phyloP scores from a whole-genome alignment of 2,329 filamentous ascomycete genomes.

The Trichoderma koningiopsis region DNA sequence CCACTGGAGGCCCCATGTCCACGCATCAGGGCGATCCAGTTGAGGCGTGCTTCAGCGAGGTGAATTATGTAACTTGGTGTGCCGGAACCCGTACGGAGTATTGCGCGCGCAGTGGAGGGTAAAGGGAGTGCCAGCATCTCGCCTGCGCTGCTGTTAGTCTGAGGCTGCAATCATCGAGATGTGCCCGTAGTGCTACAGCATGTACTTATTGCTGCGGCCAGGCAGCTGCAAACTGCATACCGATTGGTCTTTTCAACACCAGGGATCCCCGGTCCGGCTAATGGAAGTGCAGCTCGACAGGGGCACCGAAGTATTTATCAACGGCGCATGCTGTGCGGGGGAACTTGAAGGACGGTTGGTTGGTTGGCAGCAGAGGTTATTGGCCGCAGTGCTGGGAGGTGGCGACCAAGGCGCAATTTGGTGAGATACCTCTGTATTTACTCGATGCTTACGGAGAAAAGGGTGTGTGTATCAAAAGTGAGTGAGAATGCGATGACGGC shows the following conservation, averaged over 20 bases:
- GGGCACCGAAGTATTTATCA: constrained; percentile 10
- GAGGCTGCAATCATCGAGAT: background rate
- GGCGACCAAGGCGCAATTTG: background rate
- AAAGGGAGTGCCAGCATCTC: background rate
- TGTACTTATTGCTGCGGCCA: background rate
- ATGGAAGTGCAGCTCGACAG: constrained; percentile 2
- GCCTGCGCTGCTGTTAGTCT: background rate
- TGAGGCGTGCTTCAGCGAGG: background rate
- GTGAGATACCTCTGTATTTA: background rate
- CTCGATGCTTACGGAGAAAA: background rate
- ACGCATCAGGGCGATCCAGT: constrained; percentile 9
- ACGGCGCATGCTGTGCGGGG: constrained; percentile 4
- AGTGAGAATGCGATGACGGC: background rate
- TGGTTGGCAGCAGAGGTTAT: background rate
- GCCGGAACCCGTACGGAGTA: background rate
- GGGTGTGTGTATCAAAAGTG: background rate
- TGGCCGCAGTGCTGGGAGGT: background rate
- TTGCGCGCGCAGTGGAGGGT: background rate
- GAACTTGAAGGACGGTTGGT: background rate
- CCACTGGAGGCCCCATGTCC: background rate
- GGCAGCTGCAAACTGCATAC: background rate
- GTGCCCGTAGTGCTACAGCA: background rate
- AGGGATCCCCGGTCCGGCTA: background rate
- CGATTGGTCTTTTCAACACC: background rate
- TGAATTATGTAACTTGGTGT: constrained; percentile 2